These are phyloP conservation scores for Maudiozyma saulgeensis DNA, from an alignment of 805 yeast genomes.

Conservation along the genomic window DNA sequence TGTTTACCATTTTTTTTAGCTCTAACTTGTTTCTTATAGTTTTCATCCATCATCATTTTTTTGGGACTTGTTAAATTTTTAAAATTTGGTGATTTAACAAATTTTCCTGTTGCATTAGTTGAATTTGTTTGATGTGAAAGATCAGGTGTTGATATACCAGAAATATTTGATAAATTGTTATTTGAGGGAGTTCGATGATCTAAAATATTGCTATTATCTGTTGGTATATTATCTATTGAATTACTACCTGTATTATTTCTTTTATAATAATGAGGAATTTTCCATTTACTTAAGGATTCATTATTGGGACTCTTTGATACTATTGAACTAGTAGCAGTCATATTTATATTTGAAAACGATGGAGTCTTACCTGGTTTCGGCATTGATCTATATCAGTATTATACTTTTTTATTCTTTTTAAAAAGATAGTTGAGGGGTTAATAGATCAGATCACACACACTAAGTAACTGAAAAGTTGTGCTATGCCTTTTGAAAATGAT, in stretches of 20 bases:
- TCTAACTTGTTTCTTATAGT: slow-evolving; percentile 7
- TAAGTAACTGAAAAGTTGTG: too few relatives aligned
- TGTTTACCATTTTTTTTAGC: slow-evolving; percentile 14
- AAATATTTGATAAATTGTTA: background rate
- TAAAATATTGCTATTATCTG: background rate
- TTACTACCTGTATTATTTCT: slow-evolving; percentile 8
- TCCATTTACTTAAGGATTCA: slow-evolving; percentile 26
- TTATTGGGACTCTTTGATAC: slow-evolving; percentile 10
- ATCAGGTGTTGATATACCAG: background rate
- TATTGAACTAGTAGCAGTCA: background rate
- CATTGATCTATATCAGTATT: background rate
- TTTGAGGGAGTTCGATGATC: background rate
- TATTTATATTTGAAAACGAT: background rate
- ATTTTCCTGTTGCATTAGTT: background rate
- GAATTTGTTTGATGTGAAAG: background rate
- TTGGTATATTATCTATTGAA: background rate
- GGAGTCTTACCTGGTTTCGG: background rate
- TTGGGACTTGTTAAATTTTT: slow-evolving; percentile 23
- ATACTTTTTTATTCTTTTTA: too few relatives aligned
- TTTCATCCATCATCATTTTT: slow-evolving; percentile 21
- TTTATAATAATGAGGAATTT: slow-evolving; percentile 28
- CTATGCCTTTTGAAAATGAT: too few relatives aligned
- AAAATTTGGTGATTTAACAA: slow-evolving; percentile 11
- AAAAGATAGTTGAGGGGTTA: too few relatives aligned
- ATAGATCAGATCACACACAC: too few relatives aligned